These are phyloP conservation scores for Geotrichum restrictum DNA, from an alignment of 1,139 yeast genomes.

Conservation along the genomic window DNA sequence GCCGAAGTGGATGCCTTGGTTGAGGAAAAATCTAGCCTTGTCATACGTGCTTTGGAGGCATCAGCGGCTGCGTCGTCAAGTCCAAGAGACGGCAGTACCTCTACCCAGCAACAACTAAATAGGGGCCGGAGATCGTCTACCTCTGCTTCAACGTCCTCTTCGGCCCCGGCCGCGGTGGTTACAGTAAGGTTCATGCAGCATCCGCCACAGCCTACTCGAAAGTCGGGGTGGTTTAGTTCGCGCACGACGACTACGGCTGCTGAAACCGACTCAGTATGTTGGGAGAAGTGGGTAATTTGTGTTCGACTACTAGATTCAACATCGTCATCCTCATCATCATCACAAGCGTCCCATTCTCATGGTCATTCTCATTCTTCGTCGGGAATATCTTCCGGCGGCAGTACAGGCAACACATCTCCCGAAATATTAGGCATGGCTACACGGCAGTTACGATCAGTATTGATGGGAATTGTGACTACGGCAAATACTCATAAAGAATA, in stretches of 20 bases:
- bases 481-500: constrained; percentile 59
- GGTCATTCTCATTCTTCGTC: no score
- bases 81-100: not conserved
- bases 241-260: not conserved
- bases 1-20: constrained; percentile 33
- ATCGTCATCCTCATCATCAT: no score
- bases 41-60: constrained; percentile 19
- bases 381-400: no score
- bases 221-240: constrained; percentile 2
- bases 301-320: not conserved
- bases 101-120: no score
- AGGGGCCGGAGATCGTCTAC: no score
- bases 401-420: not conserved
- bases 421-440: not conserved
- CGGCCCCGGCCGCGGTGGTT: constrained; percentile 1
- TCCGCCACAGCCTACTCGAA: not conserved
- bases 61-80: not conserved
- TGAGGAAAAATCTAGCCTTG: constrained; percentile 31
- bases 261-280: not conserved
- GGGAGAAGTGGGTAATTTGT: constrained; percentile 4
- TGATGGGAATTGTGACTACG: constrained; percentile 48
- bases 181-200: not conserved
- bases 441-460: constrained; percentile 41
- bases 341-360: no score
- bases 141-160: not conserved